A percentile compares a stretch with the other conserved stretches of the same genome.
These are phyloP conservation scores for Zymoseptoria ardabiliae DNA, from an alignment of 2,329 filamentous ascomycete genomes.

Conservation along the genomic window DNA sequence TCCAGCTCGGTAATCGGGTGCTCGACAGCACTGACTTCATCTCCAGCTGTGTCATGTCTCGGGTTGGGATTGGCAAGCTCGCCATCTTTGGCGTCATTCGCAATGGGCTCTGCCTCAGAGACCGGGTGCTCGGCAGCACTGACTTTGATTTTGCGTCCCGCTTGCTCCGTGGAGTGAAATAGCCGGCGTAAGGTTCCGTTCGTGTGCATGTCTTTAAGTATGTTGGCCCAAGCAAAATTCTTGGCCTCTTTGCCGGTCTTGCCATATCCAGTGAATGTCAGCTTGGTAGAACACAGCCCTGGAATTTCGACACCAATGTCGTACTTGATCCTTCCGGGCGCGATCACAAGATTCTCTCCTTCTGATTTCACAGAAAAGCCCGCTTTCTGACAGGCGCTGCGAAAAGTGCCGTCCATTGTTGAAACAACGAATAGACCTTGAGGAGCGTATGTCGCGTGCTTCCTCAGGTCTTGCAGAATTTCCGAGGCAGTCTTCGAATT, in stretches of 20 bases:
- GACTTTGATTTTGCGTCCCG: background rate
- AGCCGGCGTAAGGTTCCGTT: constrained; percentile 11
- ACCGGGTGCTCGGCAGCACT: background rate
- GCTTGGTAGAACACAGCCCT: background rate
- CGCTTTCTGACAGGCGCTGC: constrained; percentile 3
- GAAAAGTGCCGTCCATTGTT: background rate
- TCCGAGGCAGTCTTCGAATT: background rate
- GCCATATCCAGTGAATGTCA: constrained; percentile 7
- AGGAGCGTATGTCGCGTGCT: background rate
- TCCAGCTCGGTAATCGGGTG: background rate
- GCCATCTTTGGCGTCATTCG: too few species aligned
- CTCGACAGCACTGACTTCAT: background rate
- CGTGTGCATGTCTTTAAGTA: constrained; percentile 12
- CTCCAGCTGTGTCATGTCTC: too few species aligned
- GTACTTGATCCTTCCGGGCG: background rate
- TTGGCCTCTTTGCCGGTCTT: constrained; percentile 9
- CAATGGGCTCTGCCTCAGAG: too few species aligned
- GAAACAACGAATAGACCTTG: background rate
- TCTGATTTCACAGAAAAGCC: constrained; percentile 5
- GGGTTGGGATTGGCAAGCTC: too few species aligned
- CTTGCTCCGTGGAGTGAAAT: background rate
- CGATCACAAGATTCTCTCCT: background rate
- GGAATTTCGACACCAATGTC: background rate
- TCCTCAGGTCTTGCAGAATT: background rate
- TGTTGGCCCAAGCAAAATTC: constrained; percentile 14